Evolutionary conservation across 345 rosid species (phyloP).

Genomic region (Boechera retrofracta): DNA sequence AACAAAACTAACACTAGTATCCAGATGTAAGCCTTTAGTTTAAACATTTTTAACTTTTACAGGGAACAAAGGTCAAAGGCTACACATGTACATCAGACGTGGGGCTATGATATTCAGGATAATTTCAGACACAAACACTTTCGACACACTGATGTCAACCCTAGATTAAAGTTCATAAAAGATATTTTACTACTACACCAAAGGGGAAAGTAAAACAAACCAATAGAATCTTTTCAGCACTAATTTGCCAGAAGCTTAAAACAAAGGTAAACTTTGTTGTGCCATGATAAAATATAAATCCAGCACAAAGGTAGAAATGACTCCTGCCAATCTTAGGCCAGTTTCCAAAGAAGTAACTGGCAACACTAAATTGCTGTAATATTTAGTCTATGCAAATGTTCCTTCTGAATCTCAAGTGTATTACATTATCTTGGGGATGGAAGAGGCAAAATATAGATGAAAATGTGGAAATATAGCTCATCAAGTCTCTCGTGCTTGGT

Average conservation of each 20-base stretch:
- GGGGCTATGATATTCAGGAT: slow-evolving; percentile 1
- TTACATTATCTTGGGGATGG: slow-evolving; percentile 1
- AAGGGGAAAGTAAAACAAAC: background rate
- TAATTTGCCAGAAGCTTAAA: background rate
- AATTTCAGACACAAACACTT: background rate
- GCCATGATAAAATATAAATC: background rate
- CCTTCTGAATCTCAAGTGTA: slow-evolving; percentile 11
- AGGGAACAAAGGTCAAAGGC: slow-evolving; percentile 18
- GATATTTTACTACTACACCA: background rate
- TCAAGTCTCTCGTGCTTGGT: background rate
- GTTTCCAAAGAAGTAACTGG: slow-evolving; percentile 1
- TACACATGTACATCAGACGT: background rate
- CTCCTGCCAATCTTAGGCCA: slow-evolving; percentile 1
- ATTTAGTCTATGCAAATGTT: background rate
- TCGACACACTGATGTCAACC: background rate
- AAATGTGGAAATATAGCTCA: background rate
- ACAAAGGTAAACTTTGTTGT: background rate
- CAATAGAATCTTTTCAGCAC: slow-evolving; percentile 1
- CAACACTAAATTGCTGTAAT: background rate
- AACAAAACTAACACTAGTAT: background rate
- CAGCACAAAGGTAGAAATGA: background rate
- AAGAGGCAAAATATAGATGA: background rate
- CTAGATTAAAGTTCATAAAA: background rate
- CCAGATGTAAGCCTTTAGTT: background rate
- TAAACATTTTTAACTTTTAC: background rate